Base-by-base conservation (phyloP, 495 filamentous ascomycete genomes). In the Xylaria scruposa region DNA sequence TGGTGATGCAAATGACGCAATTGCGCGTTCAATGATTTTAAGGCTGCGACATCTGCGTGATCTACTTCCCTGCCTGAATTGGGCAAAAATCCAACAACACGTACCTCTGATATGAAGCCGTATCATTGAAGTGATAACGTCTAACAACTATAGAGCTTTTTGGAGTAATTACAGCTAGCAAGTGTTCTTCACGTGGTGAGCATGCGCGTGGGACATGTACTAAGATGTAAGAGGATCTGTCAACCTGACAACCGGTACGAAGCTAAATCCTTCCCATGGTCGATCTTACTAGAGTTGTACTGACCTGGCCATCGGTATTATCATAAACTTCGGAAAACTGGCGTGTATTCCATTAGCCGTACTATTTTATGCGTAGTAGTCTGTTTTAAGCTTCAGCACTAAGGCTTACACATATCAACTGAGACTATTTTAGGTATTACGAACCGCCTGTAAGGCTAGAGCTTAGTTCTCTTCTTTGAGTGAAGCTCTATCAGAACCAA, bases 1-100 rank as follows among this genome's bases (percentile, higher is more conserved):
- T 31, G 49, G 36, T 26, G 24, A n/a, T n/a, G 21, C 46, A 46
- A 21, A 53, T 58, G 66, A 68, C 66, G 53, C 53, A 8, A 68
- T 68, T 59, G 26, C 58, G 38, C 66, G 19, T 59, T 10, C 12
- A 42, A 42, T 38, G 5, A 21, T 67, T 56, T 44, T n/a, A 1
- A 54, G 33, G 24, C 59, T n/a, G 24, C 12, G 15, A 44, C 38
- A 63, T 63, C 60, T 61, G 26, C 33, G 36, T 7, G 53, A 56
- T 17, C 21, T 24, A 21, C 49, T 8, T 38, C 7, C 8, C 36
- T 38, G 36, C 36, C 21, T 49, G 19, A 49, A 49, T 7, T 9
- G 8, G 46, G 46, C n/a, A 21, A 7, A 9, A 51, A 13, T 51
- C 3, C 9, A 21, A 51, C 8, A 15, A 51, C 8, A 15, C 44